Conservation (phyloP, 805 yeast genomes). For the Candida berthetii region DNA sequence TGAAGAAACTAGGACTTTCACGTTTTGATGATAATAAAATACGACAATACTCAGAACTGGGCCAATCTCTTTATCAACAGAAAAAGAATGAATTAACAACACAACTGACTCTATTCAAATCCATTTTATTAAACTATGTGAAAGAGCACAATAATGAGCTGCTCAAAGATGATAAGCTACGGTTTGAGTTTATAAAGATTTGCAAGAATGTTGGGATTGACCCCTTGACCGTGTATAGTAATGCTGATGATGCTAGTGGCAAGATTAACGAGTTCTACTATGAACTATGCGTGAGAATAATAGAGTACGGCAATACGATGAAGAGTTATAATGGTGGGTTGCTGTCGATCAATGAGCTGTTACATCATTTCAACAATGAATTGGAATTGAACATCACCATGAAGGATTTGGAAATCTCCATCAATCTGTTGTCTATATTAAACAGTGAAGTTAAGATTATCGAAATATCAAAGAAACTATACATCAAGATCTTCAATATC, state of each 20-base stretch:
- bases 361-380: slow-evolving; percentile 22
- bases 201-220: slow-evolving; percentile 82
- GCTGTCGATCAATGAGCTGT: slow-evolving; percentile 52
- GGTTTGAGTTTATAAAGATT: slow-evolving; percentile 68
- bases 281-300: slow-evolving; percentile 66
- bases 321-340: slow-evolving; percentile 79
- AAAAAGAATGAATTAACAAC: slow-evolving; percentile 60
- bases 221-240: slow-evolving; percentile 44
- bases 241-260: slow-evolving; percentile 22
- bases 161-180: slow-evolving; percentile 52
- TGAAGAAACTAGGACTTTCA: slow-evolving; percentile 41
- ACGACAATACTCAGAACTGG: slow-evolving; percentile 10
- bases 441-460: slow-evolving; percentile 72
- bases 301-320: slow-evolving; percentile 70
- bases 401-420: slow-evolving; percentile 50
- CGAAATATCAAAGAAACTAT: slow-evolving; percentile 42
- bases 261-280: slow-evolving; percentile 45
- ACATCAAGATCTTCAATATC: slow-evolving; percentile 53
- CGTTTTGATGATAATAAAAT: slow-evolving; percentile 31
- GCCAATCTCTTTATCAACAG: slow-evolving; percentile 27
- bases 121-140: slow-evolving; percentile 71
- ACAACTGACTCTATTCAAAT: slow-evolving; percentile 73
- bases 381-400: slow-evolving; percentile 26
- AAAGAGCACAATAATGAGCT: slow-evolving; percentile 66
- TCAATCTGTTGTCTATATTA: slow-evolving; percentile 44